Evolutionary conservation across 352 stramenopile species (phyloP).

Genomic region (Globisporangium radiosum): DNA sequence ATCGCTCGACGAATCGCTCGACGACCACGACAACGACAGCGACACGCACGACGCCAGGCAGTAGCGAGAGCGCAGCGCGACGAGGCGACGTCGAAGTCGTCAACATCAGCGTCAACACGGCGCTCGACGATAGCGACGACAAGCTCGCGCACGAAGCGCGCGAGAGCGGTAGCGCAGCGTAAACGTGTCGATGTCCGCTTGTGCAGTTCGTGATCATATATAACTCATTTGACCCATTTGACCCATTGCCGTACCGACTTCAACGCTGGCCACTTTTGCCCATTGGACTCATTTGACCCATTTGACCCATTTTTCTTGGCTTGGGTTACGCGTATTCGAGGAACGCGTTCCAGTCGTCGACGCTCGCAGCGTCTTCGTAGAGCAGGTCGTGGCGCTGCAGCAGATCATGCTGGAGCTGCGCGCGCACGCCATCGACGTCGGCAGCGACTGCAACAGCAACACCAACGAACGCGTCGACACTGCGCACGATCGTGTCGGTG

Average conservation of each 20-base stretch:
- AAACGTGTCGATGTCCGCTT: no score
- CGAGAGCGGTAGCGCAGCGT: constrained; percentile 5
- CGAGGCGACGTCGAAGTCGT: constrained; percentile 2
- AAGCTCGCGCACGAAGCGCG: neutral
- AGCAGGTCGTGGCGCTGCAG: constrained; percentile 11
- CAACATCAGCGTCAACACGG: constrained; percentile 6
- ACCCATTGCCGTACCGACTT: no score
- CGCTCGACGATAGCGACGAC: constrained; percentile 3
- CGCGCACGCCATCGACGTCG: constrained; percentile 11
- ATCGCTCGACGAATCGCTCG: neutral
- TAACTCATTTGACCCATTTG: no score
- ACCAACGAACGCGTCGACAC: constrained; percentile 33
- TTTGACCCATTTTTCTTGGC: no score
- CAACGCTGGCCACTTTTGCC: no score
- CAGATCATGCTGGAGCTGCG: constrained; percentile 1
- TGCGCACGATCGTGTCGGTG: constrained; percentile 31
- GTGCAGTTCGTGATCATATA: no score
- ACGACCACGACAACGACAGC: neutral
- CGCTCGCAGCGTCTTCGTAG: constrained; percentile 19
- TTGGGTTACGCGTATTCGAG: constrained; percentile 4
- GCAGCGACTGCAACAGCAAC: constrained; percentile 26
- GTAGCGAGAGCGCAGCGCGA: neutral
- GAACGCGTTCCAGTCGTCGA: constrained; percentile 34
- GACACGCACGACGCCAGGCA: neutral
- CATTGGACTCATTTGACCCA: no score